Conservation (phyloP, 2,329 filamentous ascomycete genomes). For the Clathrospora elynae region DNA sequence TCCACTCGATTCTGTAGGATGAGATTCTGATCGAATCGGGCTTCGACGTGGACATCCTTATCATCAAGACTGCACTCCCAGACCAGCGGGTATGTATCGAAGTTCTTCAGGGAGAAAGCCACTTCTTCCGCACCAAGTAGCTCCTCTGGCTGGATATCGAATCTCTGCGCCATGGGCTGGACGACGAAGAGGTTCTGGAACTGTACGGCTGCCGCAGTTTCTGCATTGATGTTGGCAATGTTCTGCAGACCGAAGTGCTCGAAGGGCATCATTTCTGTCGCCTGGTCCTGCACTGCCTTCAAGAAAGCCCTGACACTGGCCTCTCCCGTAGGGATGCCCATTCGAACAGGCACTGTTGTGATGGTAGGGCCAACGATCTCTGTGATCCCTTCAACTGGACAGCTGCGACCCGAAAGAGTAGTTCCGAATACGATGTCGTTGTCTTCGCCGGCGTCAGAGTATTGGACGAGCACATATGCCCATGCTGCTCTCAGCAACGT, state of each 20-base stretch:
- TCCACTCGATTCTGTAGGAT: not conserved
- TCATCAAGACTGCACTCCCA: slow-evolving; percentile 2
- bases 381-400: slow-evolving; percentile 30
- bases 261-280: slow-evolving; percentile 17
- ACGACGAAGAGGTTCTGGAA: slow-evolving; percentile 51
- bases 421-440: slow-evolving; percentile 20
- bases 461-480: slow-evolving; percentile 13
- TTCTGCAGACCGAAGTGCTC: slow-evolving; percentile 50
- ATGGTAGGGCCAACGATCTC: slow-evolving; percentile 46
- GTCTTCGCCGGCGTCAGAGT: slow-evolving; percentile 9
- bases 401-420: slow-evolving; percentile 19
- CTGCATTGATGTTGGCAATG: slow-evolving; percentile 37
- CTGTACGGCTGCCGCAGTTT: slow-evolving; percentile 46
- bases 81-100: slow-evolving; percentile 3
- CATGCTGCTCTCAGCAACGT: slow-evolving; percentile 1
- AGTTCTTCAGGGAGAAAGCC: not conserved
- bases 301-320: slow-evolving; percentile 18
- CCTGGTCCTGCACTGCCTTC: slow-evolving; percentile 18
- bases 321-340: slow-evolving; percentile 38
- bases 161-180: slow-evolving; percentile 7
- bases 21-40: not conserved
- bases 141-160: not conserved
- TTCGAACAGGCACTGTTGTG: slow-evolving; percentile 47
- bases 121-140: not conserved
- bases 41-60: not conserved